phyloP scores from a whole-genome alignment of 2,329 filamentous ascomycete genomes.

The Monosporascus sp. region DNA sequence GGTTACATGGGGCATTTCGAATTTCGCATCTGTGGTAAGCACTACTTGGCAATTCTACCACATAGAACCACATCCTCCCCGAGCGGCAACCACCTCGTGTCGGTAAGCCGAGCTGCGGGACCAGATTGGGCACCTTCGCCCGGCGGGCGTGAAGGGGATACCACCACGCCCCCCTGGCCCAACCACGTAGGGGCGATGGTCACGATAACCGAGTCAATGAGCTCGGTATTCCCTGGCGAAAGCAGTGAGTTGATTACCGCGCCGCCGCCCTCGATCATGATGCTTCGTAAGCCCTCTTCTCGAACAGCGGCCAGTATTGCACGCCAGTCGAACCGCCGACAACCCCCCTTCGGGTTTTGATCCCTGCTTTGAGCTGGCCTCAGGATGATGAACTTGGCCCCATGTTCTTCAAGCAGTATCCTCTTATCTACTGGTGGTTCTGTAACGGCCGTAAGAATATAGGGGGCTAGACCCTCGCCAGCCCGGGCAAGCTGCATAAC shows the following conservation, averaged over 20 bases:
- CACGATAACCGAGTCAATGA: constrained; percentile 75
- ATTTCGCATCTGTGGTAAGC: not conserved
- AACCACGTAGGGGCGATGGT: constrained; percentile 89
- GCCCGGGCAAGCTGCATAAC: constrained; percentile 60
- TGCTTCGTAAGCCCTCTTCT: constrained; percentile 60
- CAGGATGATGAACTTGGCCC: constrained; percentile 48
- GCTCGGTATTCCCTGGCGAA: constrained; percentile 50
- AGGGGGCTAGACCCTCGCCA: constrained; percentile 68
- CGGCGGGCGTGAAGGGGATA: constrained; percentile 60
- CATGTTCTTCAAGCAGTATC: constrained; percentile 40
- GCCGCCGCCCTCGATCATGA: constrained; percentile 91
- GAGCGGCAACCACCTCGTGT: constrained; percentile 70
- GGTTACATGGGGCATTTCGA: not conserved
- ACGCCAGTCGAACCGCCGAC: constrained; percentile 56
- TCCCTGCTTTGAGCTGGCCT: constrained; percentile 21
- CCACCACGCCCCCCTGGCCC: constrained; percentile 75
- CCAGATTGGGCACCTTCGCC: constrained; percentile 46
- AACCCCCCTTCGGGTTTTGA: constrained; percentile 28
- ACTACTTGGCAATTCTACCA: constrained; percentile 47
- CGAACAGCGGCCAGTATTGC: constrained; percentile 56
- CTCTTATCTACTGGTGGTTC: constrained; percentile 40
- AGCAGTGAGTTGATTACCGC: constrained; percentile 78
- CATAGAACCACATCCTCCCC: constrained; percentile 82
- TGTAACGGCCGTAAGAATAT: constrained; percentile 54
- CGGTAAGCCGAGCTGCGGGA: constrained; percentile 59